Base-by-base conservation (phyloP, 2,329 filamentous ascomycete genomes). In the Colletotrichum graminicola region DNA sequence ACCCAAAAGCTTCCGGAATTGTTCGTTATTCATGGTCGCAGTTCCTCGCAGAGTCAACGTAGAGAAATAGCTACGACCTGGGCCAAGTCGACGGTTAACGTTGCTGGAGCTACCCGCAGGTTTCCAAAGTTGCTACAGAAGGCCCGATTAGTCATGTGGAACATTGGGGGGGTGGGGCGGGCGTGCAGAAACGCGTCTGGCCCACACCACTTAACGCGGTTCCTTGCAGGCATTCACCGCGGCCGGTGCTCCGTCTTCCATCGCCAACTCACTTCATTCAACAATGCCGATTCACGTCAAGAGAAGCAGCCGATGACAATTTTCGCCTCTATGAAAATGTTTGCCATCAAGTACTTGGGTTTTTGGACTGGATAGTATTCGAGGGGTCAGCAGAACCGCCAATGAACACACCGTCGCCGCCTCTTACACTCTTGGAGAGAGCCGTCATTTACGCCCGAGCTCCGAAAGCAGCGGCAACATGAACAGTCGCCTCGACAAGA, bases 21-120 rank as follows among this genome's bases (percentile, higher is more conserved):
- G 94, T 54, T 94, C 90, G 86, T 98, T 98, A 80, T 98, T 97
- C 96, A 99, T 98, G 47, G 54, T 56, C 39, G 36, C 60, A 18
- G 5, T 71, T 26, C 34, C 12, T 57, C n/a, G 23, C 32, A 41
- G 18, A 39, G 29, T 41, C 21, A 7, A 47, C 6, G 18, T 26
- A 63, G 61, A 45, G 32, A n/a, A 45, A 23, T 21, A 23, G 36
- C 34, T 16, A n/a, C 51, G 23, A 21, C 1, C 41, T 23, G 14
- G 34, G 16, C 54, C 23, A 62, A 34, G n/a, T 49, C 23, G 16
- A 26, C n/a, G 36, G 60, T 5, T 51, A 45, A 26, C 45, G 60
- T 62, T 49, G 60, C 14, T 21, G 34, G 45, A 41, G n/a, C 45
- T 62, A 32, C 43, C 57, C 2, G 8, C 21, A n/a, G 32, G 43